Evolutionary conservation across 1,284 basidiomycete genomes (phyloP), one percentile per base, ranked within the genome.

Genomic region (Apiotrichum sp.): DNA sequence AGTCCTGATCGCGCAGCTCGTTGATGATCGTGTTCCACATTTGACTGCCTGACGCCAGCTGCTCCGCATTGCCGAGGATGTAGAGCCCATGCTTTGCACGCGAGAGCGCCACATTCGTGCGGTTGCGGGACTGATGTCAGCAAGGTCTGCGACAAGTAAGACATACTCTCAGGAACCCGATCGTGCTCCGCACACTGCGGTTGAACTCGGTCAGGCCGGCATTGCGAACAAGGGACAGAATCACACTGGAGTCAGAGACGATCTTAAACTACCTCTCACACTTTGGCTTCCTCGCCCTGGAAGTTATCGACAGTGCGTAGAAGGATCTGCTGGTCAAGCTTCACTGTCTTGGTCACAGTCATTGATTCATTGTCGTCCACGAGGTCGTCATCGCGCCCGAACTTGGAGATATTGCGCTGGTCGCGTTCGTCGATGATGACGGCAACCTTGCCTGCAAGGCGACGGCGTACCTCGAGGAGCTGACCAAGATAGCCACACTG

Each of bases 271-370:
- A 11, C 11, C 35, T 6, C 35, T 36, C 35, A 36, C 54, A 88
- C 80, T 78, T 82, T 55, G 13, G 13, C 62, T 45, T 71, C 69
- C 45, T 69, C 70, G 7, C 73, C 86, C 68, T 89, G 87, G 64
- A 83, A 88, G 58, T 85, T 87, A 62, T 88, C 86, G 1, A 88
- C 80, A 1, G 86, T 88, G n/a, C 85, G 80, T 7, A 87, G 72
- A 13, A 80, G 80, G 33, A 87, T 81, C 84, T 87, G 46, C 1
- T 36, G 7, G 35, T 11, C 11, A 6, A 36, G 11, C 35, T 6
- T 11, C 16, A 22, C 22, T 14, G 7, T 14, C n/a, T 32, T 11
- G 32, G 14, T 14, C 31, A 16, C 33, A 5, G 10, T 2, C 7
- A 6, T 11, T 6, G 35, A 11, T 11, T 36, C 35, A 36, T 36